Base-by-base conservation (phyloP, 805 yeast genomes). In the Hanseniaspora pseudoguilliermondii region DNA sequence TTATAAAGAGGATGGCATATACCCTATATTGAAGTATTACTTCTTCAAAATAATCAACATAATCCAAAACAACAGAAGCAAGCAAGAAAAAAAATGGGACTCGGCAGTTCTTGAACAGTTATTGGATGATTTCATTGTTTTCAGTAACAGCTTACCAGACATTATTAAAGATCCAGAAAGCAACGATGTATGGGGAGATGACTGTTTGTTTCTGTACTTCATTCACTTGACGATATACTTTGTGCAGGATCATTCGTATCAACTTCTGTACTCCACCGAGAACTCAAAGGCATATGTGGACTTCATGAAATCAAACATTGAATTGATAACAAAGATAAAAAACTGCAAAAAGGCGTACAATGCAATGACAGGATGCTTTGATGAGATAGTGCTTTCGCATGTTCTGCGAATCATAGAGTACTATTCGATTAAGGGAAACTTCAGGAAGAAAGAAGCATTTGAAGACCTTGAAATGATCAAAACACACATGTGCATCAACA, bases 1-100 rank as follows among this genome's bases (percentile, higher is more conserved):
- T 13, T 55, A 49, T 18, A 49, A 55, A 38, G 52, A 43, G 39
- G 54, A 55, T 9, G 57, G 57, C 1, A 49, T 49, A 2, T 29
- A 34, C 20, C 18, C 20, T 1, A 49, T 55, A 1, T 4, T 49
- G 23, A 43, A 55, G 27, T 49, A 55, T 35, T 55, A 55, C 46
- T 49, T 49, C 18, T 49, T 49, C 25, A 49, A 49, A 18, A 35
- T 55, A 2, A 34, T 47, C 6, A 44, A 49, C 25, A 46, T 55
- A 10, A 32, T 55, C 21, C 54, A 49, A 21, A 38, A 40, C 25
- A 39, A 49, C 38, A 39, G 41, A 7, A n/a, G 29, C 5, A 49
- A 42, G 21, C 40, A 38, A 16, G 51, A 55, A 23, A 38, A 38
- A 2, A 39, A 40, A n/a, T 44, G 40, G 40, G 51, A 49, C 40